A percentile compares a stretch with the other conserved stretches of the same genome.
Evolutionary conservation across 2,329 filamentous ascomycete species (phyloP).

Genomic region (Neonectria punicea): DNA sequence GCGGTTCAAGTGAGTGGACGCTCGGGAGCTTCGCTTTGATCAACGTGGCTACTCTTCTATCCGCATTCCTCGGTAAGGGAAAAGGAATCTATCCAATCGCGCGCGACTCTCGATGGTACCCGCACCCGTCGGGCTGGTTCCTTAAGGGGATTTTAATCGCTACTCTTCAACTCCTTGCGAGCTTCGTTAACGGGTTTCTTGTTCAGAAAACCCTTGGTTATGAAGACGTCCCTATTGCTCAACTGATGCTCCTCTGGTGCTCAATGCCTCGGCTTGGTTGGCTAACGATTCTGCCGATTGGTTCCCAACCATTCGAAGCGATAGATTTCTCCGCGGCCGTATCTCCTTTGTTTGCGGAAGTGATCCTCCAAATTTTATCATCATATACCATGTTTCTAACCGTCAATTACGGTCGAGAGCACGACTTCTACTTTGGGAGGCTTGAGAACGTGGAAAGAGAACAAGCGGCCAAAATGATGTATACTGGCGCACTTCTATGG

Average conservation of each 20-base stretch:
- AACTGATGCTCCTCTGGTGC: constrained; percentile 20
- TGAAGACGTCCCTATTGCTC: neutral
- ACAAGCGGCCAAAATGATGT: constrained; percentile 15
- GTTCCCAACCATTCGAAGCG: neutral
- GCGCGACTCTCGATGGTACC: neutral
- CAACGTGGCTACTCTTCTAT: constrained; percentile 16
- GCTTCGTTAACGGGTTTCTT: neutral
- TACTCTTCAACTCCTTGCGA: neutral
- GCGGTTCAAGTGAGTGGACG: neutral
- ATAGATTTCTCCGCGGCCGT: neutral
- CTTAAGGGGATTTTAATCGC: constrained; percentile 7
- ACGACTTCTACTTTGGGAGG: constrained; percentile 11
- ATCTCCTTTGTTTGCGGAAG: constrained; percentile 11
- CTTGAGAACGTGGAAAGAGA: neutral
- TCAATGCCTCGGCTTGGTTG: constrained; percentile 23
- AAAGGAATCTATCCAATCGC: neutral
- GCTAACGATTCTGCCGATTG: constrained; percentile 1
- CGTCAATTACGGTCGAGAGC: neutral
- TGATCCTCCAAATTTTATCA: constrained; percentile 5
- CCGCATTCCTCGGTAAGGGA: neutral
- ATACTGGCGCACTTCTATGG: constrained; percentile 23
- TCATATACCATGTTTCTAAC: constrained; percentile 16
- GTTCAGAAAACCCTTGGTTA: constrained; percentile 16
- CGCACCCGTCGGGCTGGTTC: constrained; percentile 11
- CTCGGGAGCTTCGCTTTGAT: constrained; percentile 9